Percentiles rank a stretch among this genome's conserved stretches.
phyloP scores from a whole-genome alignment of 352 stramenopile species.

The Phytophthora cajani region DNA sequence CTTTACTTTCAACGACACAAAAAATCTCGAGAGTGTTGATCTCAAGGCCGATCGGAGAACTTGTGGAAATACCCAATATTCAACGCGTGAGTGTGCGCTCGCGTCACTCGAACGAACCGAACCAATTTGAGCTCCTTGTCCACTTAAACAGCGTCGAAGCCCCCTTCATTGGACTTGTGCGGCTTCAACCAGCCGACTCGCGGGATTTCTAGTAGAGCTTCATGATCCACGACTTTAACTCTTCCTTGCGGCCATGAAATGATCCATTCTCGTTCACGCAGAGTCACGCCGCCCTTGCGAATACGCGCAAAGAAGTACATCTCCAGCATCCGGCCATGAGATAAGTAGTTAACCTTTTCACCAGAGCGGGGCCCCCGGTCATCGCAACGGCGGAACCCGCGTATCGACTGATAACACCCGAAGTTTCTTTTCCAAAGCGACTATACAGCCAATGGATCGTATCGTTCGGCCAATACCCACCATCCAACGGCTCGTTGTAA shows the following conservation, averaged over 20 bases:
- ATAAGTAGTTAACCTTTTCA: background rate
- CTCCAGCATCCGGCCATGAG: slow-evolving; percentile 6
- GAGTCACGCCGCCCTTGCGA: background rate
- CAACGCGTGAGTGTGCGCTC: too few relatives aligned
- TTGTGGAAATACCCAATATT: too few relatives aligned
- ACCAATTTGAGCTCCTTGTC: slow-evolving; percentile 5
- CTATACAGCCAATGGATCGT: background rate
- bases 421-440: background rate
- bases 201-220: background rate
- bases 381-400: background rate
- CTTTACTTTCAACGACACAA: too few relatives aligned
- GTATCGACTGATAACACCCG: background rate
- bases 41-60: too few relatives aligned
- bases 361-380: background rate
- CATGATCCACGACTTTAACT: background rate
- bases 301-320: slow-evolving; percentile 14
- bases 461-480: background rate
- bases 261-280: background rate
- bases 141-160: slow-evolving; percentile 26
- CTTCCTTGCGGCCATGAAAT: background rate
- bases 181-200: slow-evolving; percentile 6
- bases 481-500: too few relatives aligned
- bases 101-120: slow-evolving; percentile 16
- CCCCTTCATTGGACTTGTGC: slow-evolving; percentile 7
- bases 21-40: too few relatives aligned